A percentile compares a stretch with the other conserved stretches of the same genome.
Evolutionary conservation across 1,284 basidiomycete genomes (phyloP).

Genomic region (Sporisorium scitamineum): DNA sequence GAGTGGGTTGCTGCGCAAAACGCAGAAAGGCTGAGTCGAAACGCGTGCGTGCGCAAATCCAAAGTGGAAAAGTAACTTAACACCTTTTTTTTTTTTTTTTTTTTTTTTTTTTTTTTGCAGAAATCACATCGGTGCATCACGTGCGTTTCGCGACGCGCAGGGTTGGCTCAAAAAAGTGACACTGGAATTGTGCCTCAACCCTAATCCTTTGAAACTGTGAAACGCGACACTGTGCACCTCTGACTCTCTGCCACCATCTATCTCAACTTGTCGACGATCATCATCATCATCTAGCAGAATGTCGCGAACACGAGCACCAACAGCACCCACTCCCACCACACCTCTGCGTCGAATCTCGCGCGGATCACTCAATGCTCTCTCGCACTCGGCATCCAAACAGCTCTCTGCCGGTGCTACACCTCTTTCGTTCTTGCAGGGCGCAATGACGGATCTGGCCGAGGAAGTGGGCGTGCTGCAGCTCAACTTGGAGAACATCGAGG

Average conservation of each 20-base stretch:
- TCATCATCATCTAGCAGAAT: slow-evolving; percentile 13
- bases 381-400: slow-evolving; percentile 72
- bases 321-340: slow-evolving; percentile 71
- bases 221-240: slow-evolving; percentile 12
- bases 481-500: slow-evolving; percentile 80
- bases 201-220: too few species aligned
- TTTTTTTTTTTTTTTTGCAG: neutral
- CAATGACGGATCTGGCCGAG: slow-evolving; percentile 85
- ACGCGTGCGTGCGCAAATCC: neutral
- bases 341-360: slow-evolving; percentile 90
- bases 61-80: slow-evolving; percentile 13
- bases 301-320: slow-evolving; percentile 30
- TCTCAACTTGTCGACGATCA: too few species aligned
- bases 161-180: slow-evolving; percentile 15
- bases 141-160: slow-evolving; percentile 45
- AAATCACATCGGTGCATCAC: slow-evolving; percentile 23
- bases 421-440: slow-evolving; percentile 85
- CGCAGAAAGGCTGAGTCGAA: neutral
- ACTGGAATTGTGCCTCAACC: slow-evolving; percentile 9
- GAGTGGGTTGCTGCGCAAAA: neutral
- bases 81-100: slow-evolving; percentile 1
- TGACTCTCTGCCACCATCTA: slow-evolving; percentile 10
- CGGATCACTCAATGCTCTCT: slow-evolving; percentile 85
- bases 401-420: slow-evolving; percentile 73
- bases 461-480: slow-evolving; percentile 83